phyloP scores from a whole-genome alignment of 2,329 filamentous ascomycete genomes.

The Claviceps cyperi region DNA sequence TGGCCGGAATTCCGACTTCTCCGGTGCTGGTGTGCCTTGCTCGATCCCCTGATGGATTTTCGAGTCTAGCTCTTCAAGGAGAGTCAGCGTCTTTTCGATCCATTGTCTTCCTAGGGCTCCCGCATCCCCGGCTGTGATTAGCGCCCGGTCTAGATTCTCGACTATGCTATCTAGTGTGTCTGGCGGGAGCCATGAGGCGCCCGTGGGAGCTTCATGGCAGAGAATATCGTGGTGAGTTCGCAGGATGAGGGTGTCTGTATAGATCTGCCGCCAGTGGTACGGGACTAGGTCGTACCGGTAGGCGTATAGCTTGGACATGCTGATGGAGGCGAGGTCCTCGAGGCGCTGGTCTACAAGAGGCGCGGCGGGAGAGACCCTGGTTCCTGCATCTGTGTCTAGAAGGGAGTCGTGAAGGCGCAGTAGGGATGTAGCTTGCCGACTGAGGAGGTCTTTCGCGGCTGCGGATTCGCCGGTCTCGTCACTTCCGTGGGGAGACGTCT shows the following conservation, averaged over 20 bases:
- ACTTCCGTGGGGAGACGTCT: background rate
- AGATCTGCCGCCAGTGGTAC: conserved; percentile 53
- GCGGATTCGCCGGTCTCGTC: conserved; percentile 1
- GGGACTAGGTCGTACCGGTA: conserved; percentile 55
- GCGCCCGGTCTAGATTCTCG: conserved; percentile 54
- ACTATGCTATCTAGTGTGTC: conserved; percentile 40
- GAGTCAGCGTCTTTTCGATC: conserved; percentile 35
- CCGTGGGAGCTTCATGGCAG: background rate
- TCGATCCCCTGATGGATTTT: background rate
- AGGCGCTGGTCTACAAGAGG: conserved; percentile 27
- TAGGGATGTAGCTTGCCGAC: conserved; percentile 15
- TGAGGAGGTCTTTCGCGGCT: conserved; percentile 15
- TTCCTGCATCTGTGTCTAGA: background rate
- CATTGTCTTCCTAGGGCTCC: conserved; percentile 34
- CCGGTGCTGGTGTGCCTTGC: no score
- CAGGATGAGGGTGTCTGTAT: conserved; percentile 55
- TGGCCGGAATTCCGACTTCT: conserved; percentile 4
- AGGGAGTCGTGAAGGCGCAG: conserved; percentile 11
- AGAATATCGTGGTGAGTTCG: conserved; percentile 32
- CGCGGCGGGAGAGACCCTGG: conserved; percentile 1
- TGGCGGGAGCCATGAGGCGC: conserved; percentile 5
- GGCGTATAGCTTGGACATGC: conserved; percentile 54
- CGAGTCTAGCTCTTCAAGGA: conserved; percentile 22
- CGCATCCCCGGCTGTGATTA: conserved; percentile 60
- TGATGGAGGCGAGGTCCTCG: conserved; percentile 42